A percentile compares a stretch with the other conserved stretches of the same genome.
phyloP scores from a whole-genome alignment of 2,329 filamentous ascomycete genomes.

The Pseudonectria foliicola region DNA sequence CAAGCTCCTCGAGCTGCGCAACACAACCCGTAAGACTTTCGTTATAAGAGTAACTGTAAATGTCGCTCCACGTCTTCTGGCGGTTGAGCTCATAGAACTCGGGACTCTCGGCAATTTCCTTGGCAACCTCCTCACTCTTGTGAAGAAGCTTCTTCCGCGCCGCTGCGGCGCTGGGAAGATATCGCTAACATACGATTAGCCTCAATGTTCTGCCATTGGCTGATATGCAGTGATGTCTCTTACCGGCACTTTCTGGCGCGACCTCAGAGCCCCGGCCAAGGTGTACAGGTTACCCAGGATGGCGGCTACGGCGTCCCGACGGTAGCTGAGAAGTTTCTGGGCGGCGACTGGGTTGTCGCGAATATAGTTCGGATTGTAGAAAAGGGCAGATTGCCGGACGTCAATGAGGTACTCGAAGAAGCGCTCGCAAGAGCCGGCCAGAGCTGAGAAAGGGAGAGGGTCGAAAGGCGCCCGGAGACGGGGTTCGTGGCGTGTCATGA shows the following conservation, averaged over 20 bases:
- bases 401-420: conserved; percentile 54
- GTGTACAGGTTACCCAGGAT: conserved; percentile 53
- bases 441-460: conserved; percentile 46
- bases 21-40: conserved; percentile 48
- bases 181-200: conserved; percentile 29
- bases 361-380: conserved; percentile 48
- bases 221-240: conserved; percentile 9
- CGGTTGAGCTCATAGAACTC: conserved; percentile 20
- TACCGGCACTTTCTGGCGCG: conserved; percentile 42
- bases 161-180: conserved; percentile 49
- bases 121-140: conserved; percentile 42
- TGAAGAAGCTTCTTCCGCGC: conserved; percentile 45
- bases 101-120: conserved; percentile 18
- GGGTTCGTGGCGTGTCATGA: conserved; percentile 51
- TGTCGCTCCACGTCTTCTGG: conserved; percentile 46
- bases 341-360: conserved; percentile 43
- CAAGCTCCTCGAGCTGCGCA: conserved; percentile 45
- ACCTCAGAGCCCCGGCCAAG: conserved; percentile 47
- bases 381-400: conserved; percentile 50
- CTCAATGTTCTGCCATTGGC: not conserved
- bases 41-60: conserved; percentile 49
- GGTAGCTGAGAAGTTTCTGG: conserved; percentile 40
- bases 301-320: conserved; percentile 50
- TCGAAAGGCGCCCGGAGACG: conserved; percentile 52
- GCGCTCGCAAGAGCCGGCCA: conserved; percentile 48